phyloP scores from a whole-genome alignment of 148 eudicot species.

The Oxyria digyna region DNA sequence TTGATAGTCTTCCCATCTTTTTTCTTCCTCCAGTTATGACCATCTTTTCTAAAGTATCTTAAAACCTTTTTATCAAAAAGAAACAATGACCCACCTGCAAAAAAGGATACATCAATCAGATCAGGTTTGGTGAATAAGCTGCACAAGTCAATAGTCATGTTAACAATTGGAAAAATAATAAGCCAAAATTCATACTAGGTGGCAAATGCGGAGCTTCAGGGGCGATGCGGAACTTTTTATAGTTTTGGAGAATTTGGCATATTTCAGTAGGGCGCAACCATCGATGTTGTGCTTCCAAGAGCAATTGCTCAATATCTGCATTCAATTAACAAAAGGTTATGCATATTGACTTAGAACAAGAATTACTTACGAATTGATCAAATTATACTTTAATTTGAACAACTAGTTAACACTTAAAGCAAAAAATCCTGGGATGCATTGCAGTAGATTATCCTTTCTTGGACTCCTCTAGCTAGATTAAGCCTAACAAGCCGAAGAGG shows the following conservation, averaged over 20 bases:
- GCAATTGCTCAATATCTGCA: conserved; percentile 66
- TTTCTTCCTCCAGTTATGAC: conserved; percentile 73
- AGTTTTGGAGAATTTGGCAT: conserved; percentile 66
- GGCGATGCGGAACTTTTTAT: conserved; percentile 36
- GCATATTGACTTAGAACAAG: not conserved
- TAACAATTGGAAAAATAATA: conserved; percentile 6
- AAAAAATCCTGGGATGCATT: not conserved
- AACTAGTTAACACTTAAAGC: not conserved
- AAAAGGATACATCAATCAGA: not conserved
- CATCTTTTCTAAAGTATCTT: conserved; percentile 22
- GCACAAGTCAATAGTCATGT: not conserved
- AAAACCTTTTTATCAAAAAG: conserved; percentile 32
- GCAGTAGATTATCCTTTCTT: not conserved
- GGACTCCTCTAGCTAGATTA: not conserved
- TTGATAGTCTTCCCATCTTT: conserved; percentile 69
- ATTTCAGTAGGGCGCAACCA: conserved; percentile 83
- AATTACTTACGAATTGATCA: not conserved
- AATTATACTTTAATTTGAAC: not conserved
- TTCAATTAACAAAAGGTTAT: conserved; percentile 1
- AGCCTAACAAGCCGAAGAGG: not conserved
- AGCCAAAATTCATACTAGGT: conserved; percentile 32
- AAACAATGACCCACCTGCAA: conserved; percentile 50
- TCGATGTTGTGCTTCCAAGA: conserved; percentile 62
- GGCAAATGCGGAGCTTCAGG: conserved; percentile 63
- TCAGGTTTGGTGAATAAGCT: conserved; percentile 12